Evolutionary conservation across 2,329 filamentous ascomycete genomes (phyloP).

Genomic region (Trichophaea hybrida): DNA sequence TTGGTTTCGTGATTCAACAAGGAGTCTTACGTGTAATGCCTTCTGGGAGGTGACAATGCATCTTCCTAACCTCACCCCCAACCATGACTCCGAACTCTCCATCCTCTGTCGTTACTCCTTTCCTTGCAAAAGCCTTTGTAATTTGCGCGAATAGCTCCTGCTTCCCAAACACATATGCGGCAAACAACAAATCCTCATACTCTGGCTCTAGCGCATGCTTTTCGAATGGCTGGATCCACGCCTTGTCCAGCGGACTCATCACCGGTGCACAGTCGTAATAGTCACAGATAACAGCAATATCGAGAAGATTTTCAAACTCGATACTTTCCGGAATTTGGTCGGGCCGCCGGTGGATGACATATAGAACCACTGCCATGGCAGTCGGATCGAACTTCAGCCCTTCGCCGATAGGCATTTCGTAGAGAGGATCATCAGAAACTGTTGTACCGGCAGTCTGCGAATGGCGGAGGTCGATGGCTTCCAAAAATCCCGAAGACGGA

Average conservation of each 20-base stretch:
- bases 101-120: neutral
- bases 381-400: conserved; percentile 8
- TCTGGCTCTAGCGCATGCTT: neutral
- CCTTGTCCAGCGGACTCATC: conserved; percentile 17
- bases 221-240: conserved; percentile 9
- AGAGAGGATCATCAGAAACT: neutral
- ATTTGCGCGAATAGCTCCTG: neutral
- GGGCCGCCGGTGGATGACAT: conserved; percentile 9
- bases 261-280: conserved; percentile 26
- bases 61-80: neutral
- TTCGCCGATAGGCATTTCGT: too few species aligned
- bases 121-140: neutral
- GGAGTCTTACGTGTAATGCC: conserved; percentile 6
- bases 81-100: neutral
- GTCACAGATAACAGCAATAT: conserved; percentile 25
- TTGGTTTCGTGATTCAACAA: neutral
- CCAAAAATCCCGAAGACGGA: conserved; percentile 2
- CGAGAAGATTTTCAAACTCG: conserved; percentile 10
- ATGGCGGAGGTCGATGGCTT: conserved; percentile 7
- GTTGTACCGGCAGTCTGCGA: neutral
- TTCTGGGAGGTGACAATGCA: conserved; percentile 2
- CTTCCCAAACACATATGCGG: conserved; percentile 14
- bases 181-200: conserved; percentile 13
- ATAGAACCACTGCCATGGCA: conserved; percentile 10
- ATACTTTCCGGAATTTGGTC: conserved; percentile 13